These are phyloP conservation scores for Amanita fuliginea DNA, from an alignment of 768 basidiomycete species.

Conservation along the genomic window DNA sequence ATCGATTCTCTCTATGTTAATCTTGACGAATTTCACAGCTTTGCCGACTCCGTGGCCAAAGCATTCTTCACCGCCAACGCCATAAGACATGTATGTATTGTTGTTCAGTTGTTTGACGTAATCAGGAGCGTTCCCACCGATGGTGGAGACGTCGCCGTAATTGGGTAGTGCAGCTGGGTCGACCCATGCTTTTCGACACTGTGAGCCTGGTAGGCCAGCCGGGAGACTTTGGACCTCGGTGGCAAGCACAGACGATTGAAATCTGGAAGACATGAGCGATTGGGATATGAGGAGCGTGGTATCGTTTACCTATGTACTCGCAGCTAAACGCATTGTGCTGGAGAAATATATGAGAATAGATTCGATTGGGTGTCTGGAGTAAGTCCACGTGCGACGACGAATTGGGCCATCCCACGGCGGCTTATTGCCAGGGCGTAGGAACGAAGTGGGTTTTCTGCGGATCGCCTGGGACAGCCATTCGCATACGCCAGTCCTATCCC, in stretches of 20 bases:
- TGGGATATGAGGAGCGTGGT: neutral
- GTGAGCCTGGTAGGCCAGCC: slow-evolving; percentile 15
- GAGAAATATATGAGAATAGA: neutral
- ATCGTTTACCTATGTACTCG: slow-evolving; percentile 1
- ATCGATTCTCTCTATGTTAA: slow-evolving; percentile 35
- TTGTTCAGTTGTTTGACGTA: slow-evolving; percentile 56
- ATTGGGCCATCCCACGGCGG: slow-evolving; percentile 14
- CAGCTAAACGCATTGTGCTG: neutral
- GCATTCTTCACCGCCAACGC: slow-evolving; percentile 51
- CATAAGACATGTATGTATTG: slow-evolving; percentile 60
- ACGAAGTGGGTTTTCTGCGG: slow-evolving; percentile 26
- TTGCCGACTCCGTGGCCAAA: slow-evolving; percentile 56
- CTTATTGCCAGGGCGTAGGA: slow-evolving; percentile 17
- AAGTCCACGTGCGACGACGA: slow-evolving; percentile 11
- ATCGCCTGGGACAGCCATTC: slow-evolving; percentile 19
- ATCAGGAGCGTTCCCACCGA: slow-evolving; percentile 52
- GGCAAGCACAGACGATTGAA: slow-evolving; percentile 15
- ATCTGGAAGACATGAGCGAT: slow-evolving; percentile 20
- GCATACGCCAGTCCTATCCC: slow-evolving; percentile 17
- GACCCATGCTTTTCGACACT: slow-evolving; percentile 38
- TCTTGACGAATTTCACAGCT: slow-evolving; percentile 48
- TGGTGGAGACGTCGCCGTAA: slow-evolving; percentile 41
- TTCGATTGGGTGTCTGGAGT: slow-evolving; percentile 2
- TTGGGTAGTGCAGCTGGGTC: slow-evolving; percentile 54
- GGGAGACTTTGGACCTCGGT: slow-evolving; percentile 16